phyloP scores from a whole-genome alignment of 1,284 basidiomycete species.

The Malassezia caprae region DNA sequence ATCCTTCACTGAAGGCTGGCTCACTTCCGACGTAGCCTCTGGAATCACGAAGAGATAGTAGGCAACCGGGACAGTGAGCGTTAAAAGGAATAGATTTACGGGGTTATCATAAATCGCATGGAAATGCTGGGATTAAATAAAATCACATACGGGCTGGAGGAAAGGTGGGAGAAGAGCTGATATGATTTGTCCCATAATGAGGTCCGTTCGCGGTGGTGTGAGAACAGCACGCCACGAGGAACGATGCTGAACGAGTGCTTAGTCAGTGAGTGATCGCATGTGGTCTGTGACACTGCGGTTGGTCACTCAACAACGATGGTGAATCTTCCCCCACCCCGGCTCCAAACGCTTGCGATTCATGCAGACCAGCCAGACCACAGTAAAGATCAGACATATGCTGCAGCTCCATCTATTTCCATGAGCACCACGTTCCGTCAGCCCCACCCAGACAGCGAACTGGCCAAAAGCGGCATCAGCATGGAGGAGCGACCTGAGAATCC shows the following conservation, averaged over 20 bases:
- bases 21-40: not conserved
- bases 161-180: not conserved
- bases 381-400: conserved; percentile 22
- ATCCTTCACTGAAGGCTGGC: not conserved
- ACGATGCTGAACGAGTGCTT: not conserved
- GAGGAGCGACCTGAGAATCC: conserved; percentile 17
- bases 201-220: not conserved
- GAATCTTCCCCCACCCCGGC: conserved; percentile 11
- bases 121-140: not conserved
- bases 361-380: conserved; percentile 22
- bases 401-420: conserved; percentile 30
- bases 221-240: not conserved
- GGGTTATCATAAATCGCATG: conserved; percentile 2
- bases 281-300: not conserved
- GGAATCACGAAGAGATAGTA: not conserved
- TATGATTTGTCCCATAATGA: conserved; percentile 2
- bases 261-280: not conserved
- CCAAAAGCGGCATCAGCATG: not conserved
- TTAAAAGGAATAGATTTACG: conserved; percentile 1
- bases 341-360: conserved; percentile 22
- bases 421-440: conserved; percentile 35
- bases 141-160: not conserved
- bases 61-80: not conserved
- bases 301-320: not conserved
- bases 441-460: conserved; percentile 20